Conservation (phyloP, 441 rosid genomes). For the Populus hybrid region DNA sequence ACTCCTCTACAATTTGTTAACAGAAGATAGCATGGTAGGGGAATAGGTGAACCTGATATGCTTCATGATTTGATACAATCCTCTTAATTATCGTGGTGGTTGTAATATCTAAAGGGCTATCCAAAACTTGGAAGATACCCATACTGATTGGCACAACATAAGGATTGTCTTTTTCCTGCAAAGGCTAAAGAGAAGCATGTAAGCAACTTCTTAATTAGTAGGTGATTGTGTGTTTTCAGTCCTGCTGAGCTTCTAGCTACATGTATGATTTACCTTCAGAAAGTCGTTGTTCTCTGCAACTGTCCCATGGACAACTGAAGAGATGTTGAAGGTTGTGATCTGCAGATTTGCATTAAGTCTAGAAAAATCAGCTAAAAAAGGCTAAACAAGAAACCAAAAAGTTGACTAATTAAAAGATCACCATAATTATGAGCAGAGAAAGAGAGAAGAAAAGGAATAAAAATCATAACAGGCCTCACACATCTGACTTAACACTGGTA, state of each 20-base stretch:
- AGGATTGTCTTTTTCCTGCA: constrained; percentile 54
- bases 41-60: constrained; percentile 40
- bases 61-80: constrained; percentile 67
- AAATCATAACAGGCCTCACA: background rate
- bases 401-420: background rate
- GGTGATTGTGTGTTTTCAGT: background rate
- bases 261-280: constrained; percentile 36
- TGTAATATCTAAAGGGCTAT: constrained; percentile 60
- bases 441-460: background rate
- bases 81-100: constrained; percentile 64
- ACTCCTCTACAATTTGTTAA: background rate
- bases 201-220: constrained; percentile 1
- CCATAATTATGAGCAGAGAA: background rate
- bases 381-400: background rate
- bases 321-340: constrained; percentile 62
- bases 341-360: constrained; percentile 27
- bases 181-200: background rate
- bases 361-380: background rate
- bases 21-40: background rate
- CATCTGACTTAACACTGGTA: background rate
- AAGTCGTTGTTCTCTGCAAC: constrained; percentile 56
- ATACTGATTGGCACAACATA: constrained; percentile 52
- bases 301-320: constrained; percentile 64
- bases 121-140: constrained; percentile 58
- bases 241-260: background rate